These are phyloP conservation scores for Epichloe sp. DNA, from an alignment of 2,329 filamentous ascomycete species.

Conservation along the genomic window DNA sequence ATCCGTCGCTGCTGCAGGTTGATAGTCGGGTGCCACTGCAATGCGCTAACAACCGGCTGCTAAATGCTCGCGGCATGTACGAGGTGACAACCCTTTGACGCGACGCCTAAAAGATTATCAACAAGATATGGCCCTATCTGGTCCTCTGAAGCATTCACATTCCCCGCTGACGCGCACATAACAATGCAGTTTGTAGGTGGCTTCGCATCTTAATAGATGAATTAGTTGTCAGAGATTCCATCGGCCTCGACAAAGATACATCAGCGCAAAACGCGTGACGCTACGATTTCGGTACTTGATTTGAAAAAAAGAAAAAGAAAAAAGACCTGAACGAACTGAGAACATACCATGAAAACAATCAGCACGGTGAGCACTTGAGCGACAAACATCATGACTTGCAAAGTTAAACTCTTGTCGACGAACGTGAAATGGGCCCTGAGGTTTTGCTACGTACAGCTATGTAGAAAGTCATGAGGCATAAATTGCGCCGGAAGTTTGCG, in stretches of 20 bases:
- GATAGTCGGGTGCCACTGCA: conserved; percentile 3
- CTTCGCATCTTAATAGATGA: conserved; percentile 1
- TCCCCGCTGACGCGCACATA: conserved; percentile 4
- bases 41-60: not conserved
- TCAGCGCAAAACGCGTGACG: not conserved
- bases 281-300: not conserved
- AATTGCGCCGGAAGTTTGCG: not conserved
- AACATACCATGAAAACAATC: not conserved
- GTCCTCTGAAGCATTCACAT: not conserved
- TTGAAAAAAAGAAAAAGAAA: not conserved
- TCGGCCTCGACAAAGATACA: not conserved
- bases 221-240: not conserved
- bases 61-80: not conserved
- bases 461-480: not conserved
- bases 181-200: conserved; percentile 2
- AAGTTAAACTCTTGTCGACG: not conserved
- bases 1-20: conserved; percentile 27
- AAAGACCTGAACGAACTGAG: not conserved
- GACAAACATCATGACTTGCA: not conserved
- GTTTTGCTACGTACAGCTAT: not conserved
- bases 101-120: not conserved
- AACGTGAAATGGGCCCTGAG: not conserved
- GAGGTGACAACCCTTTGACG: not conserved
- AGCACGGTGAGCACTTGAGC: conserved; percentile 1
- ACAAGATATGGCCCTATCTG: conserved; percentile 3